These are phyloP conservation scores for Ceratorhiza oryzae-sativae DNA, from an alignment of 1,284 basidiomycete species.

Conservation along the genomic window DNA sequence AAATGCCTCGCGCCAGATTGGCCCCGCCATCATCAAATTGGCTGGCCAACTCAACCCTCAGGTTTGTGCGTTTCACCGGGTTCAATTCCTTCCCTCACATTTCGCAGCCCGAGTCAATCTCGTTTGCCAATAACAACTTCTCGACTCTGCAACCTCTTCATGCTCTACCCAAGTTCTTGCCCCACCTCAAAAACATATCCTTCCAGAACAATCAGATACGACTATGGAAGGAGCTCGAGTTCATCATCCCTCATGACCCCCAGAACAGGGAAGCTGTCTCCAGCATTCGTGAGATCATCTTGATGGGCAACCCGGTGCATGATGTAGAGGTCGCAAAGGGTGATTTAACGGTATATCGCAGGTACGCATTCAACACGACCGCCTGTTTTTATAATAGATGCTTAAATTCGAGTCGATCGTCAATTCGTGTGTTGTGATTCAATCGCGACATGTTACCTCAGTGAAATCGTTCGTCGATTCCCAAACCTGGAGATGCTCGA, in stretches of 20 bases:
- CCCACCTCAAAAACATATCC: slow-evolving; percentile 79
- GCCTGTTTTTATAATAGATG: slow-evolving; percentile 44
- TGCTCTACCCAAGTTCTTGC: slow-evolving; percentile 69
- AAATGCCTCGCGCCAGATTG: slow-evolving; percentile 65
- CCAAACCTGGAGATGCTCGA: slow-evolving; percentile 75
- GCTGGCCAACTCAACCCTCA: slow-evolving; percentile 78
- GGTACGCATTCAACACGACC: slow-evolving; percentile 56
- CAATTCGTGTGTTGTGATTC: slow-evolving; percentile 32
- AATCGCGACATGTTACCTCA: slow-evolving; percentile 50
- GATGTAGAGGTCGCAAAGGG: slow-evolving; percentile 66
- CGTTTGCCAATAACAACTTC: slow-evolving; percentile 69
- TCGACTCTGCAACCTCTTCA: slow-evolving; percentile 59
- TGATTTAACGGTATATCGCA: slow-evolving; percentile 65
- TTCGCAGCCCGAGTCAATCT: slow-evolving; percentile 74
- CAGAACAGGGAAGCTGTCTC: slow-evolving; percentile 58
- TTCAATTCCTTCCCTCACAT: slow-evolving; percentile 26
- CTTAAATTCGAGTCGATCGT: slow-evolving; percentile 30
- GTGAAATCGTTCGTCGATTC: slow-evolving; percentile 75
- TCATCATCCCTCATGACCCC: slow-evolving; percentile 61
- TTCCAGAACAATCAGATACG: slow-evolving; percentile 74
- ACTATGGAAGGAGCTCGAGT: slow-evolving; percentile 72
- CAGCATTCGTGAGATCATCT: slow-evolving; percentile 68
- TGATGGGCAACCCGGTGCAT: slow-evolving; percentile 81
- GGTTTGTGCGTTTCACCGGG: slow-evolving; percentile 53
- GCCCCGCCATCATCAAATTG: slow-evolving; percentile 85